Evolutionary conservation across 345 rosid species (phyloP), one percentile per base, ranked within the genome.

Genomic region (Garcia nutans): DNA sequence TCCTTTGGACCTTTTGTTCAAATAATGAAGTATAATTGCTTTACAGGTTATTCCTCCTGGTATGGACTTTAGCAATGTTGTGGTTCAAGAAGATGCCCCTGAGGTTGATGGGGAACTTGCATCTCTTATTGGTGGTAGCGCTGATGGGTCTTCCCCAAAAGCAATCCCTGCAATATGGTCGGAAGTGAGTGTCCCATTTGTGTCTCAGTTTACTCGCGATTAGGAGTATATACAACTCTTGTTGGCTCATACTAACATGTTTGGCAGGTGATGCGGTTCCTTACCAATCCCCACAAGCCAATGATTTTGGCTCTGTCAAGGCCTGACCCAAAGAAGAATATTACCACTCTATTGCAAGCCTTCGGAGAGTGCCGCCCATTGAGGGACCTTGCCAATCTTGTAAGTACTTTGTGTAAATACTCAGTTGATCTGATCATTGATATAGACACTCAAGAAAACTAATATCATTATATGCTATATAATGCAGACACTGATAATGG

Each of bases 1-100:
- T 56, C 64, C 45, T 74, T 47, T 58, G 57, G 50, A 50, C 68
- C 68, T 65, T 24, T 28, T 73, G 19, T 49, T 74, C 57, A 7
- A 75, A 67, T 68, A 33, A 45, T 65, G 37, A 67, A 68, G 33
- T 72, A 64, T 26, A 72, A 61, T 68, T 72, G 41, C 68, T 62
- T 73, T 62, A n/a, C 79, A 95, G 97, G 99, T 96, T 60, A 91
- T 96, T 85, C 94, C 99, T 60, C 99, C 99, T 67, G 99, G 99
- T 70, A 93, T 96, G 99, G 99, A 96, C 88, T 93, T 93, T 81
- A 91, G 98, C 82, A 93, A 83, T 72, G 99, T 93, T 71, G 91
- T 82, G 82, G 88, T 81, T 85, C 99, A 96, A 85, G 98, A 96
- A 88, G 97, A 96, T 70, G 78, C 81, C 74, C 84, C 89, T 33